Evolutionary conservation across 345 rosid species (phyloP).

Genomic region (Melaleuca alternifolia): DNA sequence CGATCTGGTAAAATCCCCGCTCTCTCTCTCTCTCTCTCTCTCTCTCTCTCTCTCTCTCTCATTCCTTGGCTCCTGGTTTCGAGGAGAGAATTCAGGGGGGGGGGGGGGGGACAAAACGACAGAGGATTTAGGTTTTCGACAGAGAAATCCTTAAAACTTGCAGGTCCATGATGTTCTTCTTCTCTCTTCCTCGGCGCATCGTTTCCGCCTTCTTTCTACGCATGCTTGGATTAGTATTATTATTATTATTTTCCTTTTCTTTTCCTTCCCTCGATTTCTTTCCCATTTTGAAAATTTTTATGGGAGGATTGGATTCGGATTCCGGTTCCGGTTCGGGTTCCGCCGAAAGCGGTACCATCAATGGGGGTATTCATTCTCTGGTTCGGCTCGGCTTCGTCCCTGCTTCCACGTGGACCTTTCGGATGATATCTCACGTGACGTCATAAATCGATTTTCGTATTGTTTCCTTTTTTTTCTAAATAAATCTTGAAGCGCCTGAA

Average conservation of each 20-base stretch:
- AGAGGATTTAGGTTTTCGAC: too few relatives aligned
- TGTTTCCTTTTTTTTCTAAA: too few relatives aligned
- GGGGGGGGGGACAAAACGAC: background rate
- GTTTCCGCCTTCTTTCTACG: background rate
- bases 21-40: background rate
- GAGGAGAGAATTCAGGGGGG: background rate
- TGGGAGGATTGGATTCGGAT: background rate
- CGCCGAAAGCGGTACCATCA: background rate
- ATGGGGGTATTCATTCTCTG: background rate
- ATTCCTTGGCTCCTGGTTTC: background rate
- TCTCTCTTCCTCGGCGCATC: background rate
- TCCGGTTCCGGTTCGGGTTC: background rate
- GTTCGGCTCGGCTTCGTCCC: background rate
- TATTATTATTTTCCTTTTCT: too few relatives aligned
- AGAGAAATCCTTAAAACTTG: background rate
- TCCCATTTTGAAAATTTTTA: background rate
- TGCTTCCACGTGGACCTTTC: background rate
- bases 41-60: background rate
- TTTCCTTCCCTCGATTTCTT: accelerated
- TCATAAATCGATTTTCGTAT: background rate
- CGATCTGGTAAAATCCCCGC: constrained; percentile 41
- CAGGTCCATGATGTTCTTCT: background rate
- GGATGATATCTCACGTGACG: background rate
- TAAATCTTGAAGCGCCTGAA: background rate
- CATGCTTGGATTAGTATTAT: background rate